Conservation (phyloP, 2,329 filamentous ascomycete species). For the Phialophora macrospora region DNA sequence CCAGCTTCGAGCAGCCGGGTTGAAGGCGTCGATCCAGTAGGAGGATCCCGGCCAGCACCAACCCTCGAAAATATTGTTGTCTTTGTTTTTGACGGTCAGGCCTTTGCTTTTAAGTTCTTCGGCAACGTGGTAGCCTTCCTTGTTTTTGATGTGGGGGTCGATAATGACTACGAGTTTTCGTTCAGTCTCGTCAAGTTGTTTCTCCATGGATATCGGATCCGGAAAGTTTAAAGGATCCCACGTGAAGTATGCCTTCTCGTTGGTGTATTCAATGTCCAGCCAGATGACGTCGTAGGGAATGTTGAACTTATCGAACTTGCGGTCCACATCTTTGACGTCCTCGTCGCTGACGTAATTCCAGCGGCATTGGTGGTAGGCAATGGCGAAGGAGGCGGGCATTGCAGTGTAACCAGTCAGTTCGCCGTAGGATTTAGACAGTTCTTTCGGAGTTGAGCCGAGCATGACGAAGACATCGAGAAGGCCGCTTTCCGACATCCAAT, state of each 20-base stretch:
- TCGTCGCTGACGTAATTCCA: constrained; percentile 99
- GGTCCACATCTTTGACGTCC: constrained; percentile 94
- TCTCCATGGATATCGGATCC: constrained; percentile 82
- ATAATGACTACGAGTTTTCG: constrained; percentile 94
- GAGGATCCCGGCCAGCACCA: constrained; percentile 99
- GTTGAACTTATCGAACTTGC: constrained; percentile 91
- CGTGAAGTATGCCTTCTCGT: constrained; percentile 97
- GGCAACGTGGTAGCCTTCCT: constrained; percentile 74
- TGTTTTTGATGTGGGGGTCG: constrained; percentile 97
- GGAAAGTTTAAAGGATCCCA: constrained; percentile 90
- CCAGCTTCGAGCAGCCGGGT: constrained; percentile 87
- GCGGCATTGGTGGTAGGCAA: constrained; percentile 95
- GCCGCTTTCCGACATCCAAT: constrained; percentile 95
- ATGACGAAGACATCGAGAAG: constrained; percentile 93
- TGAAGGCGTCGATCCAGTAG: constrained; percentile 95
- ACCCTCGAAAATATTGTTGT: constrained; percentile 85
- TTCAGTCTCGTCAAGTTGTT: constrained; percentile 82
- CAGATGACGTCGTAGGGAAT: constrained; percentile 99
- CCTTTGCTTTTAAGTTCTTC: constrained; percentile 83
- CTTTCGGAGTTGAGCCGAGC: constrained; percentile 82
- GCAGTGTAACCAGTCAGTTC: constrained; percentile 91
- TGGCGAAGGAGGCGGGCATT: constrained; percentile 87
- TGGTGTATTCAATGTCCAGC: constrained; percentile 97
- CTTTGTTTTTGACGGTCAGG: constrained; percentile 86
- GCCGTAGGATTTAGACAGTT: constrained; percentile 79